Evolutionary conservation across 441 rosid species (phyloP), one percentile per base, ranked within the genome.

Genomic region (Arabidopsis hybrid): DNA sequence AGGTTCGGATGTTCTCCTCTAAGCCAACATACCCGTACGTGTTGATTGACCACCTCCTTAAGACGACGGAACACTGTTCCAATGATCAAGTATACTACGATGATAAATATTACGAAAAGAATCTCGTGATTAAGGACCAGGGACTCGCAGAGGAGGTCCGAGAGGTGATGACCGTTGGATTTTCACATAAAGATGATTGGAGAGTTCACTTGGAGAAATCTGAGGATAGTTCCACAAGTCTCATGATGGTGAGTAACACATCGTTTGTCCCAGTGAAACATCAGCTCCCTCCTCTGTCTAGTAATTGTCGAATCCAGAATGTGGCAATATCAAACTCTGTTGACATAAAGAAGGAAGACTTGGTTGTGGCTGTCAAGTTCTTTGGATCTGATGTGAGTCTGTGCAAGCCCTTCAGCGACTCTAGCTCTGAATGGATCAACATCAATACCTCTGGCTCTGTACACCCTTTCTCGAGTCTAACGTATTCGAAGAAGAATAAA

Each of bases 391-490:
- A 53, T 12, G 58, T 53, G 16, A 26, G 35, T 53, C 13, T 53
- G 36, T 53, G 58, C 58, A 29, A 53, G 36, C 58, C 36, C 9
- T 53, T 53, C 58, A 53, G 36, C 58, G 58, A 29, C 58, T 53
- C 58, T 53, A 0, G 26, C 3, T 18, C 32, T 51, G 36, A 13
- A 53, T 53, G 58, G 58, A 53, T 29, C 16, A 53, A 53, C 36
- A 53, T 53, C 58, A 12, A 53, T 1, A 53, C 58, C 16, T 53
- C 47, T 21, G 47, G 50, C 47, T 40, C 49, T 39, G 4, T 39
- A 12, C 32, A 26, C 65, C 50, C 50, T 60, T 60, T 60, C 50
- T 60, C 65, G 12, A 60, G 65, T 60, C 50, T 60, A 26, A 12
- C 18, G 65, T 39, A 38, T 21, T 60, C 65, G 6, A 39, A 60